A percentile compares a stretch with the other conserved stretches of the same genome.
Evolutionary conservation across 2,329 filamentous ascomycete species (phyloP).

Genomic region (Diplodia mutila): DNA sequence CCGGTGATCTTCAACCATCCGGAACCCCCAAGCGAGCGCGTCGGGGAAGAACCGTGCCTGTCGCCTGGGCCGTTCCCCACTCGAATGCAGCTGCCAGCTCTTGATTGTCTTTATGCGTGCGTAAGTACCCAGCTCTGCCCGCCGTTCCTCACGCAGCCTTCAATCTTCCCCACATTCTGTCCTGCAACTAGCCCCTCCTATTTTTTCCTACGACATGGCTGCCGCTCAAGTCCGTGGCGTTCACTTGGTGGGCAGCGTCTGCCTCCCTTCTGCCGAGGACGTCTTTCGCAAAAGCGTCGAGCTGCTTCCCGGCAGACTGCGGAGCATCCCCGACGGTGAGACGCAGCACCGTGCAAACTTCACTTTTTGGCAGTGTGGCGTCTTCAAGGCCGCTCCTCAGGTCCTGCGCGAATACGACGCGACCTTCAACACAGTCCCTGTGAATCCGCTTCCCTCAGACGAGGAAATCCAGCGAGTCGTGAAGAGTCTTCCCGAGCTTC

Average conservation of each 20-base stretch:
- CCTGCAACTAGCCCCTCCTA: neutral
- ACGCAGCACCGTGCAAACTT: constrained; percentile 27
- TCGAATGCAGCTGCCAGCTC: neutral
- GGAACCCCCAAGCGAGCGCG: neutral
- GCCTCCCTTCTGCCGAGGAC: constrained; percentile 19
- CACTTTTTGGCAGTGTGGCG: constrained; percentile 26
- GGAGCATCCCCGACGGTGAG: constrained; percentile 32
- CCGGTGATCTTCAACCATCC: constrained; percentile 7
- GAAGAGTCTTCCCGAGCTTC: constrained; percentile 27
- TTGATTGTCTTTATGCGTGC: neutral
- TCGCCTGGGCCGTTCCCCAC: constrained; percentile 7
- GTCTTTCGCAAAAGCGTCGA: constrained; percentile 26
- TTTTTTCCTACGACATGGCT: neutral
- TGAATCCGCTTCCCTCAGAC: neutral
- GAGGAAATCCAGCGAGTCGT: constrained; percentile 25
- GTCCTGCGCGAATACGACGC: constrained; percentile 21
- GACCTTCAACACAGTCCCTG: neutral
- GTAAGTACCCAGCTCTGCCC: neutral
- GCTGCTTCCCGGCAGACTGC: constrained; percentile 27
- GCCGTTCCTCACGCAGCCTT: neutral
- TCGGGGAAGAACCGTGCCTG: neutral
- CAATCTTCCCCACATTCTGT: neutral
- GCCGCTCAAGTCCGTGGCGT: constrained; percentile 26
- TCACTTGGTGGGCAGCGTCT: constrained; percentile 31
- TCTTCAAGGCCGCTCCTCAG: constrained; percentile 25